Conservation (phyloP, 2,329 filamentous ascomycete genomes). For the Trichoderma sp. region DNA sequence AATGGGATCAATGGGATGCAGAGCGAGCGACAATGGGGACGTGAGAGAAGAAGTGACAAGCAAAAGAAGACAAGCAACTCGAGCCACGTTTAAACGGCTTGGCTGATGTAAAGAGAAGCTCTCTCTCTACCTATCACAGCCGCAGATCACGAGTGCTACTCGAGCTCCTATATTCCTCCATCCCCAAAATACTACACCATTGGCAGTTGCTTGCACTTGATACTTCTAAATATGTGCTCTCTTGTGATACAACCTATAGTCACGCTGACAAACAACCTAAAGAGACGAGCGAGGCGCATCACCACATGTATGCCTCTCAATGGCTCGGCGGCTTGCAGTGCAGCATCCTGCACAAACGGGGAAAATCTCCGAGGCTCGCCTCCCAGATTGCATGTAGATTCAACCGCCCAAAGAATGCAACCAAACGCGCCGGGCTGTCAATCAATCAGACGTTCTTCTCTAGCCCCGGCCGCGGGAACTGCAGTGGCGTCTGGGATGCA, state of each 20-base stretch:
- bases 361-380: not conserved
- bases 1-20: not conserved
- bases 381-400: not conserved
- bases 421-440: not conserved
- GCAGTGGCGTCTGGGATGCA: conserved; percentile 24
- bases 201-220: too few relatives aligned
- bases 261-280: too few relatives aligned
- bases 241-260: not conserved
- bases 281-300: too few relatives aligned
- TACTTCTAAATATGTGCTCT: not conserved
- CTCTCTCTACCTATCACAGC: not conserved
- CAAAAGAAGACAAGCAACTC: not conserved
- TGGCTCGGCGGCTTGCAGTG: not conserved
- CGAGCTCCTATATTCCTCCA: too few relatives aligned
- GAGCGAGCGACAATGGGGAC: not conserved
- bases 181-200: too few relatives aligned
- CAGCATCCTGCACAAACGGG: not conserved
- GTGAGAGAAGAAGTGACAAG: not conserved
- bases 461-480: conserved; percentile 11
- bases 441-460: not conserved
- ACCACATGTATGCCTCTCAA: not conserved
- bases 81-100: not conserved
- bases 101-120: not conserved
- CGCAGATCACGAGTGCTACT: too few relatives aligned
- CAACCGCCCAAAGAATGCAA: not conserved